Percentiles rank a stretch among this genome's conserved stretches.
Conservation (phyloP, 768 basidiomycete species). For the Trametes sanguinea region DNA sequence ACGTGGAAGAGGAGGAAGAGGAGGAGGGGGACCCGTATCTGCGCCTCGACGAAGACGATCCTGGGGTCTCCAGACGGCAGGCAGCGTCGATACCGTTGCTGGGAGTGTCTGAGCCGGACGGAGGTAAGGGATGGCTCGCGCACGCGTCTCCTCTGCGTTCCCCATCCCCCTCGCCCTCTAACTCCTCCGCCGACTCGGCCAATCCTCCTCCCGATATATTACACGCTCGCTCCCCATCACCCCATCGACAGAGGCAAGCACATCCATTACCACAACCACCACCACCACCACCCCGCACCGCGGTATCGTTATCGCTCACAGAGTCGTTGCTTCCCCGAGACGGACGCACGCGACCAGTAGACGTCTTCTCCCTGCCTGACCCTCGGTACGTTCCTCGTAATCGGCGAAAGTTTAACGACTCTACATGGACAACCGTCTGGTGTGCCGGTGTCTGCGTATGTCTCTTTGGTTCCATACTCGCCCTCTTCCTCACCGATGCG, state of each 20-base stretch:
- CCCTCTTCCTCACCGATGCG: constrained; percentile 59
- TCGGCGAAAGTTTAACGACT: constrained; percentile 74
- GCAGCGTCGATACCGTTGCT: constrained; percentile 42
- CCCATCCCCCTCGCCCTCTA: constrained; percentile 43
- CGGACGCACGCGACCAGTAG: constrained; percentile 59
- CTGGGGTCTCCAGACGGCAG: constrained; percentile 36
- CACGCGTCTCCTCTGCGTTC: constrained; percentile 68
- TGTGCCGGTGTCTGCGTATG: constrained; percentile 59
- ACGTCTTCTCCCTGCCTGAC: constrained; percentile 78
- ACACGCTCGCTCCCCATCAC: constrained; percentile 31
- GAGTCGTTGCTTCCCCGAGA: constrained; percentile 79
- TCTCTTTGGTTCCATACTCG: constrained; percentile 61
- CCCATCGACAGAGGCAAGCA: constrained; percentile 18
- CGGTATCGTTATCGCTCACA: constrained; percentile 68
- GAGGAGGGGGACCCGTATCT: constrained; percentile 81
- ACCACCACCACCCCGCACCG: constrained; percentile 45
- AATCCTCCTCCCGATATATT: constrained; percentile 47
- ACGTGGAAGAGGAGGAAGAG: constrained; percentile 57
- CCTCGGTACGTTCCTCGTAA: constrained; percentile 64
- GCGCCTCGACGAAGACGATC: constrained; percentile 69
- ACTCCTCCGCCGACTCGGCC: constrained; percentile 45
- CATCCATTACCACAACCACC: constrained; percentile 33
- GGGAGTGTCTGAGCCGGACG: constrained; percentile 44
- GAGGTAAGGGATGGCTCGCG: constrained; percentile 63
- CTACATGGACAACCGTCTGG: constrained; percentile 71